Conservation (phyloP, 495 filamentous ascomycete genomes). For the Aspergillus saccharolyticus region DNA sequence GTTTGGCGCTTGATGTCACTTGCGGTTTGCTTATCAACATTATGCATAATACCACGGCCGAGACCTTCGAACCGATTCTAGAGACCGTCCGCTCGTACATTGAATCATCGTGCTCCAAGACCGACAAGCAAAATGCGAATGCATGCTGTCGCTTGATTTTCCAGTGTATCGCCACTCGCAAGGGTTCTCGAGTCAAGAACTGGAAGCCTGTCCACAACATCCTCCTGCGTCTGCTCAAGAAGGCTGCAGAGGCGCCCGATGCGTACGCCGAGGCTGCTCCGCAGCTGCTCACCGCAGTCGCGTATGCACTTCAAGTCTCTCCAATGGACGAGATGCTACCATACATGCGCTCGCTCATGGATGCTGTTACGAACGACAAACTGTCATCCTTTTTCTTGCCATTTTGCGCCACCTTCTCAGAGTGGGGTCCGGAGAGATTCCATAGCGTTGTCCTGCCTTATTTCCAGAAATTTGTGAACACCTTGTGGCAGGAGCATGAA, state of each 20-base stretch:
- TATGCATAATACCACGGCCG: constrained; percentile 72
- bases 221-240: constrained; percentile 50
- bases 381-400: constrained; percentile 67
- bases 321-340: constrained; percentile 77
- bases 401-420: constrained; percentile 75
- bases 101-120: constrained; percentile 26
- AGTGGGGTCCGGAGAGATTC: constrained; percentile 71
- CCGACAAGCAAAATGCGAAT: constrained; percentile 38
- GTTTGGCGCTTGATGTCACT: constrained; percentile 56
- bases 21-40: constrained; percentile 70
- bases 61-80: constrained; percentile 57
- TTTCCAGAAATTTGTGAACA: constrained; percentile 76
- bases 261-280: constrained; percentile 45
- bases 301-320: constrained; percentile 67
- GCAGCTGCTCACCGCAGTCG: constrained; percentile 54
- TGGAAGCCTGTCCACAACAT: constrained; percentile 64
- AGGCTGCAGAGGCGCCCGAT: constrained; percentile 33
- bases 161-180: constrained; percentile 64
- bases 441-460: constrained; percentile 68
- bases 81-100: constrained; percentile 52
- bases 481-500: constrained; percentile 65
- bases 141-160: constrained; percentile 62
- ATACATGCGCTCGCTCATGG: constrained; percentile 55
- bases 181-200: constrained; percentile 64
- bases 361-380: constrained; percentile 55